Conservation (phyloP, 1,284 basidiomycete genomes). For the Mycena citricolor region DNA sequence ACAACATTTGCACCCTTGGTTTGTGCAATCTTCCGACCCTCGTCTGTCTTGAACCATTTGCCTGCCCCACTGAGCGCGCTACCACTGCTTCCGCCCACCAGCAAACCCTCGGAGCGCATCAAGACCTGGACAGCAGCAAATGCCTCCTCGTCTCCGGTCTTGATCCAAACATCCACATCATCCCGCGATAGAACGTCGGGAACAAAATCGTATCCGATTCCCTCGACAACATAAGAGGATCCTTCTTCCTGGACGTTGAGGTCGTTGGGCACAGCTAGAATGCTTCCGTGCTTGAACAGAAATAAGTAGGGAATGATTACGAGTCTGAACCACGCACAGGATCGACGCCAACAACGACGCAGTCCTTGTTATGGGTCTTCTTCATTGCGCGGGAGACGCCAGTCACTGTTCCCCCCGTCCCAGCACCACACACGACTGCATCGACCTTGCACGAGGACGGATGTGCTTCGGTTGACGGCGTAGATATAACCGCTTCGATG, state of each 20-base stretch:
- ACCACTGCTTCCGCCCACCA: slow-evolving; percentile 92
- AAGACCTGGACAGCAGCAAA: slow-evolving; percentile 75
- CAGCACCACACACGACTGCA: slow-evolving; percentile 85
- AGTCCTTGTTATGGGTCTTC: slow-evolving; percentile 69
- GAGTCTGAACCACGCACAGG: slow-evolving; percentile 51
- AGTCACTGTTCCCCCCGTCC: slow-evolving; percentile 93
- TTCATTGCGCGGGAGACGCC: slow-evolving; percentile 85
- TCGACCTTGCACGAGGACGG: slow-evolving; percentile 77
- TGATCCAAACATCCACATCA: slow-evolving; percentile 78
- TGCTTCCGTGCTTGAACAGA: slow-evolving; percentile 70
- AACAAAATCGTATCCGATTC: slow-evolving; percentile 93
- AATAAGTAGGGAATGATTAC: slow-evolving; percentile 10
- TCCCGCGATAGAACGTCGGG: slow-evolving; percentile 76
- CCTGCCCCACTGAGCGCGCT: slow-evolving; percentile 81
- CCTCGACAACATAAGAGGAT: slow-evolving; percentile 80
- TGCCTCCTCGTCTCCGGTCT: slow-evolving; percentile 80
- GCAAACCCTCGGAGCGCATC: slow-evolving; percentile 87
- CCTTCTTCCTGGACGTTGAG: slow-evolving; percentile 63
- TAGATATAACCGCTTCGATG: slow-evolving; percentile 66
- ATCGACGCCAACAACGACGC: slow-evolving; percentile 84
- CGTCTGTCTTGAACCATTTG: slow-evolving; percentile 70
- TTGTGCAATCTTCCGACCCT: slow-evolving; percentile 67
- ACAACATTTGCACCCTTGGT: slow-evolving; percentile 85
- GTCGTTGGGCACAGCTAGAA: slow-evolving; percentile 73
- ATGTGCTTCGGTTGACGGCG: slow-evolving; percentile 52